These are phyloP conservation scores for Daedalea quercina DNA, from an alignment of 768 basidiomycete genomes.

Conservation along the genomic window DNA sequence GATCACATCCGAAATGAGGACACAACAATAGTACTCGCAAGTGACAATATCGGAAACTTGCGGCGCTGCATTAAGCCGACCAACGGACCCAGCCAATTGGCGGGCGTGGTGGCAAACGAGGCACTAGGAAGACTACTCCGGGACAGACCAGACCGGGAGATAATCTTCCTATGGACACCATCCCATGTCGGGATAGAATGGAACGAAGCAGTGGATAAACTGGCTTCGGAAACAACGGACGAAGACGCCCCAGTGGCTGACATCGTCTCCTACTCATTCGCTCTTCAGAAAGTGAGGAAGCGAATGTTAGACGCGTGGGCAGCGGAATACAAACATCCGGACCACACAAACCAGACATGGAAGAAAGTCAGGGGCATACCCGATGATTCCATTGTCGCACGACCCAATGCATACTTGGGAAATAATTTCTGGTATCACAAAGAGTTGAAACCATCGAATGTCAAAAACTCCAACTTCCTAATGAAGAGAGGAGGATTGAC, in stretches of 20 bases:
- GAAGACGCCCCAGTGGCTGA: background rate
- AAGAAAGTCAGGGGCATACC: background rate
- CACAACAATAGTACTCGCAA: background rate
- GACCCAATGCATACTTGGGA: background rate
- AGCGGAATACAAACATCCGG: background rate
- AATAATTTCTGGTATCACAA: constrained; percentile 2
- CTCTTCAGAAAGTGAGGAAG: background rate
- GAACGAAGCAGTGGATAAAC: background rate
- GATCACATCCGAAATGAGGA: background rate
- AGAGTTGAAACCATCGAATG: background rate
- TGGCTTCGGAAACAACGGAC: background rate
- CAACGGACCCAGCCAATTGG: background rate
- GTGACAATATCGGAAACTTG: background rate
- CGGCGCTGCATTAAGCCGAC: background rate
- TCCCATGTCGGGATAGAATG: background rate
- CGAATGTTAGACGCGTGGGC: background rate
- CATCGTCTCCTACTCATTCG: background rate
- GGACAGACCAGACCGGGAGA: background rate
- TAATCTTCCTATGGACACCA: background rate
- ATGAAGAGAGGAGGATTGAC: background rate
- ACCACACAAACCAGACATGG: background rate
- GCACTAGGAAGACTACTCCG: background rate
- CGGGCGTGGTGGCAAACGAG: background rate
- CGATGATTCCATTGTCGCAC: background rate
- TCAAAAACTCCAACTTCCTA: background rate